A percentile compares a stretch with the other conserved stretches of the same genome.
Evolutionary conservation across 2,329 filamentous ascomycete species (phyloP).

Genomic region (Sporothrix euskadiensis): DNA sequence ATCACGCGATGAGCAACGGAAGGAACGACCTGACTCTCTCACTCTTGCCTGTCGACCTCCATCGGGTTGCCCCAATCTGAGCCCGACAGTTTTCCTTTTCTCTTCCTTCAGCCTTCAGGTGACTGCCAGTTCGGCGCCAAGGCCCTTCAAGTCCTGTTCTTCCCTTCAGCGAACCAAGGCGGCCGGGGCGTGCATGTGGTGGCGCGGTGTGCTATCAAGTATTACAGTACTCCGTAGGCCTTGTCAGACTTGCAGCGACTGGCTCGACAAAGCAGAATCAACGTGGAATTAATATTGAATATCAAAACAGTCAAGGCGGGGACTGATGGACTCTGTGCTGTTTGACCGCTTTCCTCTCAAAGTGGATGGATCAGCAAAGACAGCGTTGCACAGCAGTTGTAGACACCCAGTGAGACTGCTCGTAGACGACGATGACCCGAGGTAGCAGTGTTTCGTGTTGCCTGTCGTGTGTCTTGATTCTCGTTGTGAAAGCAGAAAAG

Average conservation of each 20-base stretch:
- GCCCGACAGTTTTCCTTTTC: background rate
- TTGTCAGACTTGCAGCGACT: constrained; percentile 3
- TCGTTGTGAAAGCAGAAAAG: background rate
- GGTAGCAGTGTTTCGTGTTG: constrained; percentile 12
- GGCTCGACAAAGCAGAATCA: background rate
- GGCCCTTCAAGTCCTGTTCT: background rate
- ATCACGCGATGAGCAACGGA: background rate
- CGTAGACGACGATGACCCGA: background rate
- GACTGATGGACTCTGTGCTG: background rate
- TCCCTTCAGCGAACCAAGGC: background rate
- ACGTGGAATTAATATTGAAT: too few relatives aligned
- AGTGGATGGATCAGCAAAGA: too few relatives aligned
- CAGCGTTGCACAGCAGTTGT: background rate
- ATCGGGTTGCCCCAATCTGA: background rate
- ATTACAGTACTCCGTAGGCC: background rate
- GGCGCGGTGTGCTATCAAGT: background rate
- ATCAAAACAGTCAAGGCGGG: background rate
- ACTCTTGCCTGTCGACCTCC: background rate
- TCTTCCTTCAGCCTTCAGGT: background rate
- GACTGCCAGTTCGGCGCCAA: background rate
- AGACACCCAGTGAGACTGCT: background rate
- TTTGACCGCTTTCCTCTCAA: too few relatives aligned
- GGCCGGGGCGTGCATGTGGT: constrained; percentile 8
- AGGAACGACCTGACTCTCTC: background rate
- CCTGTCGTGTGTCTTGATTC: background rate